Percentiles rank a stretch among this genome's conserved stretches.
phyloP scores from a whole-genome alignment of 345 rosid genomes.

The Lagerstroemia speciosa region DNA sequence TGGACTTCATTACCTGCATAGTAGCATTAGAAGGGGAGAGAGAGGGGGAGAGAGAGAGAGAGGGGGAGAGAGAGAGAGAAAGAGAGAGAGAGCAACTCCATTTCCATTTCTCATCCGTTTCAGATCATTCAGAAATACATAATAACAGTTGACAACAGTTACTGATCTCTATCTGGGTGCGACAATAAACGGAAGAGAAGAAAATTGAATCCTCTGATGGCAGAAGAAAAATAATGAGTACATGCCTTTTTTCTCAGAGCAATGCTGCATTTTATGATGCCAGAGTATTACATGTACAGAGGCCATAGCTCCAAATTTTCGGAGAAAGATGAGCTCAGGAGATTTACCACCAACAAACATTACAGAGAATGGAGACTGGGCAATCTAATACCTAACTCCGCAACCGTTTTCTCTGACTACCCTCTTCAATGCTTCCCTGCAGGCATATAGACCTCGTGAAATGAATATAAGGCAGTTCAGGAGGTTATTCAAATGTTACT shows the following conservation, averaged over 20 bases:
- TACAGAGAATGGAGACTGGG: slow-evolving; percentile 26
- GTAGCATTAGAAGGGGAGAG: neutral
- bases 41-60: too few species aligned
- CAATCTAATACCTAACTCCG: slow-evolving; percentile 42
- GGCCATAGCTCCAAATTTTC: neutral
- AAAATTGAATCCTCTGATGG: neutral
- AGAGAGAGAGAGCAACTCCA: neutral
- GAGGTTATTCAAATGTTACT: too few species aligned
- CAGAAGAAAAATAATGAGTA: too few species aligned
- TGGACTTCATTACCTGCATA: neutral
- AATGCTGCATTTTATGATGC: neutral
- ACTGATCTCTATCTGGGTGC: neutral
- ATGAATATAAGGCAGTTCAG: too few species aligned
- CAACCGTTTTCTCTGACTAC: slow-evolving; percentile 61
- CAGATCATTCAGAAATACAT: neutral
- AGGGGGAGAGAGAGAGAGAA: neutral
- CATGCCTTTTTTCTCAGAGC: neutral
- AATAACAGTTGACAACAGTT: neutral
- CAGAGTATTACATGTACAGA: neutral
- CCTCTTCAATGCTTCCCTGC: slow-evolving; percentile 73
- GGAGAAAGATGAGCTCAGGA: neutral
- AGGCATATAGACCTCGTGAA: too few species aligned
- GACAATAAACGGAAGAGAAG: neutral
- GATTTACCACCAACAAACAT: slow-evolving; percentile 8
- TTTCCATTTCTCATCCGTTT: neutral